Evolutionary conservation across 2,329 filamentous ascomycete species (phyloP).

Genomic region (Parafenestella ontariensis): DNA sequence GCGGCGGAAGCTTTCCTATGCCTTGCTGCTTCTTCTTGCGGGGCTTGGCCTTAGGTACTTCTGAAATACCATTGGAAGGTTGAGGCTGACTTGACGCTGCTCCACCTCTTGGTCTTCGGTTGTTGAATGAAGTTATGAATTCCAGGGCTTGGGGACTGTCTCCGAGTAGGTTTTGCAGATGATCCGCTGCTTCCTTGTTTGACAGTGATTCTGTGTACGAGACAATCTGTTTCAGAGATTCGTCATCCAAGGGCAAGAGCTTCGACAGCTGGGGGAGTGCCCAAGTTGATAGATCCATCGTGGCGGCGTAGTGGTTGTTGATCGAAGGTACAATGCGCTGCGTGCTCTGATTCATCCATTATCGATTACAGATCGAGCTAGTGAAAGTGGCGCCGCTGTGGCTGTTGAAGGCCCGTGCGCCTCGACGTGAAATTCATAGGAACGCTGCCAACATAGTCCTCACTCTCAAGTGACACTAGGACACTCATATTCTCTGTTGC

Average conservation of each 20-base stretch:
- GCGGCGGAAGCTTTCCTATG: conserved; percentile 49
- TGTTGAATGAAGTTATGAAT: conserved; percentile 78
- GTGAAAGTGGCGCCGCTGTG: conserved; percentile 25
- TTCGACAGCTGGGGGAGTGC: conserved; percentile 75
- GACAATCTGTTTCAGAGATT: conserved; percentile 82
- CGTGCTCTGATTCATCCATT: conserved; percentile 26
- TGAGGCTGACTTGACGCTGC: conserved; percentile 19
- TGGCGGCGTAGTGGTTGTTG: conserved; percentile 6
- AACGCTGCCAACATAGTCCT: conserved; percentile 29
- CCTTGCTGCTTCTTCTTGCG: conserved; percentile 53
- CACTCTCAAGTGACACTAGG: conserved; percentile 2
- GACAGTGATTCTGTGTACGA: conserved; percentile 80
- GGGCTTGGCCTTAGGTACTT: conserved; percentile 44
- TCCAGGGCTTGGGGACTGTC: conserved; percentile 78
- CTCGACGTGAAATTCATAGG: conserved; percentile 5
- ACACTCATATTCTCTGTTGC: conserved; percentile 9
- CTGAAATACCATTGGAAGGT: conserved; percentile 30
- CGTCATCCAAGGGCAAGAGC: conserved; percentile 83
- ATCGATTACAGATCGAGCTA: conserved; percentile 11
- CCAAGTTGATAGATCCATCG: conserved; percentile 59
- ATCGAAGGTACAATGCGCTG: conserved; percentile 4
- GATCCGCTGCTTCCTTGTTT: conserved; percentile 77
- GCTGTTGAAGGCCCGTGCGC: conserved; percentile 17
- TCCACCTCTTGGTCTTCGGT: conserved; percentile 57
- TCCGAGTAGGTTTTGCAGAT: conserved; percentile 87